Evolutionary conservation across 768 basidiomycete species (phyloP), one percentile per base, ranked within the genome.

Genomic region (Pleurotus tuber-regium): DNA sequence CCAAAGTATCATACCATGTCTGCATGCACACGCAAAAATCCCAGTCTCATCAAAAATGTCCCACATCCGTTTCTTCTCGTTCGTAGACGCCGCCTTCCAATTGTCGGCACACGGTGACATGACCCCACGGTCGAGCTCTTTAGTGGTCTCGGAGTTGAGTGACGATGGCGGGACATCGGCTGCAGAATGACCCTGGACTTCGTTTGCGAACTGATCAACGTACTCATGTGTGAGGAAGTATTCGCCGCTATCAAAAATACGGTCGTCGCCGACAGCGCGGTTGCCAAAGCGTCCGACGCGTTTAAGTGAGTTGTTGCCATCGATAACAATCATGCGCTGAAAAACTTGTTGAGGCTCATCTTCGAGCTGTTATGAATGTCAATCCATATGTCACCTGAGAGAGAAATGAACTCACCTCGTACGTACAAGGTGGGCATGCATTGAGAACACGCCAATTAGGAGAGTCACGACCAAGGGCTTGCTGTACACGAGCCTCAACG

Each of bases 21-120:
- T 54, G 51, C 69, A 70, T 0, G 65, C 55, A 2, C 57, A 49
- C 3, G 68, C 35, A 21, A 67, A 70, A 2, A 66, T 42, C 0
- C 68, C 65, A 1, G 66, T 66, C 54, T 68, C 66, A 12, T 66
- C 62, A 54, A 66, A 70, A 2, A 69, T 56, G 0, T 59, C 62
- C 68, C 64, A 67, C 59, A 61, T 62, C 2, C 55, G 35, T 29
- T 44, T 44, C 46, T 47, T 21, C 14, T 43, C 8, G 23, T 31
- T 21, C 5, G 50, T 23, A 16, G 16, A 19, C 12, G 46, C 50
- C 12, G 50, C 50, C 18, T 43, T 51, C 50, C 50, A 51, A 28
- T 51, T 25, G n/a, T 43, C 40, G 16, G 50, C 21, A 29, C 49
- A 50, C 24, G 49, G 50, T 0, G 60, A n/a, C 21, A 35, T 11